Base-by-base conservation (phyloP, 805 yeast species). In the Metschnikowia proteae region DNA sequence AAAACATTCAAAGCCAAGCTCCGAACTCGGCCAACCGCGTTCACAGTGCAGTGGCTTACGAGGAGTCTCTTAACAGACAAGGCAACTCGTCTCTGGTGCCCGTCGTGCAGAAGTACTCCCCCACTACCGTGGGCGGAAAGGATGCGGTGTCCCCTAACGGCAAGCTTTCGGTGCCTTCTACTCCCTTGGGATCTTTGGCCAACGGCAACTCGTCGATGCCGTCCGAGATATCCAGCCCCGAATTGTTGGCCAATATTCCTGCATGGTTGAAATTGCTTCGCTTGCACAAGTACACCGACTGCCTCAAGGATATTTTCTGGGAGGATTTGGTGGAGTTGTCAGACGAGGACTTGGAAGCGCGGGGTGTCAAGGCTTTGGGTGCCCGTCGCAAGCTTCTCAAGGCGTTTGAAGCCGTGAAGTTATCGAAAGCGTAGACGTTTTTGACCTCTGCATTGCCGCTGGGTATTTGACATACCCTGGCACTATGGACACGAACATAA, bases 331-430 rank as follows among this genome's bases (percentile, higher is more conserved):
- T 94, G 50, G 80, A 80, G 55, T 72, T 87, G 55, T 74, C 74
- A 51, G 96, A 92, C 63, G 77, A 69, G 4, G 79, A 82, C 49
- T 74, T 94, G 59, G 89, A 84, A 55, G 76, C 75, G 3, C 75
- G 82, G 49, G 99, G 99, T 5, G 97, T 94, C 36, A 80, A 83
- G 56, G 97, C 99, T 0, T 75, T 94, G 56, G 99, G 99, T 5
- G 99, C 99, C 0, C 76, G 99, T 54, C 80, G 97, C 49, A 94
- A 94, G 70, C 78, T 94, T 65, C 71, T 94, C 60, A 94, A 94
- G 71, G 95, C 96, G 33, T 94, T 94, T 71, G 87, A 83, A 51
- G 84, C 83, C 48, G 96, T 92, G 39, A 82, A 81, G 60, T 30
- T 47, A 50, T 42, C 46, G 38, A 49, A 41, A 27, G 45, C 45